A percentile compares a stretch with the other conserved stretches of the same genome.
Evolutionary conservation across 176 grass and related monocot species (phyloP).

Genomic region (Bromus sterilis): DNA sequence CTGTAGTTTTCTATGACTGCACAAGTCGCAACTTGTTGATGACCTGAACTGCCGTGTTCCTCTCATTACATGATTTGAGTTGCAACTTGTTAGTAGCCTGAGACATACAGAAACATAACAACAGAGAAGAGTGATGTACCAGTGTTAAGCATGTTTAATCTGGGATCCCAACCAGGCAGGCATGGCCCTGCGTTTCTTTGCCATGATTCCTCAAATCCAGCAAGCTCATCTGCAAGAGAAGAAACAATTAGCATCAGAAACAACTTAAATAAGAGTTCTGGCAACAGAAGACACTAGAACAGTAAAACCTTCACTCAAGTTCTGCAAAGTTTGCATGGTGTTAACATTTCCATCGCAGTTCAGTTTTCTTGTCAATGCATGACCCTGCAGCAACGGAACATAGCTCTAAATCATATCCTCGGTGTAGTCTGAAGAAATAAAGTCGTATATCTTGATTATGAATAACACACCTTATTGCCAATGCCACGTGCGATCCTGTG

Average conservation of each 20-base stretch:
- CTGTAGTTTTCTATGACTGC: background rate
- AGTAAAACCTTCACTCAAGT: slow-evolving; percentile 47
- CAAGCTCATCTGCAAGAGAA: slow-evolving; percentile 39
- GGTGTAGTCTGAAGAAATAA: background rate
- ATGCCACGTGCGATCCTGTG: slow-evolving; percentile 75
- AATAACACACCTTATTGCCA: slow-evolving; percentile 52
- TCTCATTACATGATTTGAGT: background rate
- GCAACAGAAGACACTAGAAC: background rate
- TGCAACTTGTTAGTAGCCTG: background rate
- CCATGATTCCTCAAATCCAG: slow-evolving; percentile 62
- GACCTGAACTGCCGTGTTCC: background rate
- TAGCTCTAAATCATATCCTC: background rate
- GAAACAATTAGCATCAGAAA: background rate
- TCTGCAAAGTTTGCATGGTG: slow-evolving; percentile 60
- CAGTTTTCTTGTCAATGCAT: slow-evolving; percentile 62
- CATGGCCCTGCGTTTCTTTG: slow-evolving; percentile 38
- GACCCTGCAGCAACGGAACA: slow-evolving; percentile 44
- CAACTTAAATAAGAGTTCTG: background rate
- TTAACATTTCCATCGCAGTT: slow-evolving; percentile 44
- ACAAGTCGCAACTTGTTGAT: background rate
- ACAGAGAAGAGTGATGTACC: background rate
- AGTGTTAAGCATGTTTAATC: slow-evolving; percentile 23
- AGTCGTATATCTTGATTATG: background rate
- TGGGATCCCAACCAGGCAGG: slow-evolving; percentile 35
- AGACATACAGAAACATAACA: background rate